Base-by-base conservation (phyloP, 2,329 filamentous ascomycete species). In the Stenocarpella maydis region DNA sequence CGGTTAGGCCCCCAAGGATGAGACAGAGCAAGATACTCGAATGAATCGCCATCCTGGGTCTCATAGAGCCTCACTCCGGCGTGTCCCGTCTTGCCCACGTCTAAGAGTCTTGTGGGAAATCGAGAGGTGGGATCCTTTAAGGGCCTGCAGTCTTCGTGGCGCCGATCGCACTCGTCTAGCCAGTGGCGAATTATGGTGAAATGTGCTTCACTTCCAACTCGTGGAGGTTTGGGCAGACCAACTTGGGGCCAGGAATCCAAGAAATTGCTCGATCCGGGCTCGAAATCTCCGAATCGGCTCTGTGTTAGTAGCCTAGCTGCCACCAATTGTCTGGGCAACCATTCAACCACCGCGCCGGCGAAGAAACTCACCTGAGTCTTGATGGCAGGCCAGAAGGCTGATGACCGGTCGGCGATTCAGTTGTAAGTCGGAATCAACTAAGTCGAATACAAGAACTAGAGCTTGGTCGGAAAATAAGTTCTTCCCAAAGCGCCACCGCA, bases 281-380 rank as follows among this genome's bases (percentile, higher is more conserved):
- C 80, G 77, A 37, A 80, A 82, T 49, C 81, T 80, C 74, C 75
- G 82, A 47, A 81, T 81, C 1, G 78, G 76, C 68, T 82, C 78
- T 1, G n/a, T 72, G 0, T 76, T 66, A 0, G 79, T 77, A n/a
- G 17, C 26, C n/a, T n/a, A n/a, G n/a, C n/a, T n/a, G n/a, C n/a
- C n/a, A n/a, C n/a, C n/a, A n/a, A n/a, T n/a, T n/a, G n/a, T n/a
- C n/a, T n/a, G n/a, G n/a, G n/a, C n/a, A n/a, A n/a, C n/a, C 28
- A 17, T 28, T 21, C 24, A n/a, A n/a, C 28, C 1, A 17, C 9
- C 26, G 8, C 2, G 15, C 8, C 1, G 26, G 17, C 17, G 28
- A 34, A n/a, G 1, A 53, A n/a, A 53, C 50, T 3, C 17, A 53
- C 50, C 17, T 53, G 17, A n/a, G 2, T 17, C 17, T 54, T 37